Evolutionary conservation across 2,329 filamentous ascomycete species (phyloP).

Genomic region (Domatiomyces catenatus): DNA sequence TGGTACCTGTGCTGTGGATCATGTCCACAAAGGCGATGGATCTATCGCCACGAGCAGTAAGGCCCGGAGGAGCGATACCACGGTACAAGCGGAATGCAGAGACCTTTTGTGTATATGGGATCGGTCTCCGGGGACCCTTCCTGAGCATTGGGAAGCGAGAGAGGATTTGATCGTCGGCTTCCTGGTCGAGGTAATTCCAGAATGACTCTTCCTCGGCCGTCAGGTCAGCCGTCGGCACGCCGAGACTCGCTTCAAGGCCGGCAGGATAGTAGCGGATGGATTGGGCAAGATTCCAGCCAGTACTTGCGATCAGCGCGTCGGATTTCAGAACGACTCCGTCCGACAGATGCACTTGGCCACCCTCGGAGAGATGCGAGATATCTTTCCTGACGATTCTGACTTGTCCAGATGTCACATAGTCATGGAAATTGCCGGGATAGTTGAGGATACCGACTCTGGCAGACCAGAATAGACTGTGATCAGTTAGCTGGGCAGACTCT

Average conservation of each 20-base stretch:
- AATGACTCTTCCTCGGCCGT: neutral
- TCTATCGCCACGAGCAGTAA: conserved; percentile 8
- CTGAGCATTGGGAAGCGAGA: conserved; percentile 7
- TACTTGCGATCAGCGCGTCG: conserved; percentile 39
- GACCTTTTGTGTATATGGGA: too few species aligned
- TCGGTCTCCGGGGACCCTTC: neutral
- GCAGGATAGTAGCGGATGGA: conserved; percentile 34
- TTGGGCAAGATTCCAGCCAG: conserved; percentile 40
- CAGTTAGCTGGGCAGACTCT: too few species aligned
- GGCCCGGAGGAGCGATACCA: conserved; percentile 29
- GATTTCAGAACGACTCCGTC: conserved; percentile 30
- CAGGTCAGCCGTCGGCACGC: conserved; percentile 25
- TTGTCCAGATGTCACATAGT: conserved; percentile 37
- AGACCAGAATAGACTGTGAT: too few species aligned
- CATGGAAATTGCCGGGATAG: conserved; percentile 42
- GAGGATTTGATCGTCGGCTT: conserved; percentile 37
- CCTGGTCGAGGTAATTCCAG: conserved; percentile 19
- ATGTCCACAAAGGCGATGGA: conserved; percentile 36
- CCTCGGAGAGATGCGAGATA: conserved; percentile 31
- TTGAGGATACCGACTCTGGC: conserved; percentile 41
- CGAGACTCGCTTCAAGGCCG: conserved; percentile 26
- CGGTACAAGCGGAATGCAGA: conserved; percentile 29
- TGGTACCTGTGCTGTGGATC: conserved; percentile 31
- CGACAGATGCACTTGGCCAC: conserved; percentile 31
- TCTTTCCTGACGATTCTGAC: conserved; percentile 43